A percentile compares a stretch with the other conserved stretches of the same genome.
Evolutionary conservation across 2,329 filamentous ascomycete species (phyloP).

Genomic region (Rhynchosporium secalis): DNA sequence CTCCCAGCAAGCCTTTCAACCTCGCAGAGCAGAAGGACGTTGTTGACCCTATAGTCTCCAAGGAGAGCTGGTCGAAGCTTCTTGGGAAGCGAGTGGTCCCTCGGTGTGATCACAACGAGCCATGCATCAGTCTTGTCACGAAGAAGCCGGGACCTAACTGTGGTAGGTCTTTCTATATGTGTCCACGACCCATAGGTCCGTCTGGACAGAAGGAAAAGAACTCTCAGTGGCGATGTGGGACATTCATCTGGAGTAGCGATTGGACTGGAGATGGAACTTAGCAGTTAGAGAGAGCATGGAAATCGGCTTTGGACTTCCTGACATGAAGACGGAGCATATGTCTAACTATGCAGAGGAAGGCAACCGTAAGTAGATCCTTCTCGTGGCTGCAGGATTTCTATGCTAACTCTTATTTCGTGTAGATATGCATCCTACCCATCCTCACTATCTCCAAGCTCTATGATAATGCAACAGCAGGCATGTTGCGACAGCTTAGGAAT

Average conservation of each 20-base stretch:
- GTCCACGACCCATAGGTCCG: conserved; percentile 74
- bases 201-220: conserved; percentile 81
- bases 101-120: conserved; percentile 83
- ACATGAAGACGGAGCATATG: background rate
- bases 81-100: conserved; percentile 74
- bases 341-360: background rate
- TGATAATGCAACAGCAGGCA: background rate
- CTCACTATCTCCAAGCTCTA: background rate
- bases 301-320: background rate
- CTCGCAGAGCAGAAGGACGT: conserved; percentile 40
- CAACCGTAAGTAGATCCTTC: background rate
- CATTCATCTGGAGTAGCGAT: conserved; percentile 61
- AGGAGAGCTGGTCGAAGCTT: conserved; percentile 83
- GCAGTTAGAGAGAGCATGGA: background rate
- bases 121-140: conserved; percentile 78
- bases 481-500: no score
- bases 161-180: conserved; percentile 68
- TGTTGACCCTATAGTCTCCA: conserved; percentile 69
- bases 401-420: background rate
- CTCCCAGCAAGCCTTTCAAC: conserved; percentile 19
- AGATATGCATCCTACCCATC: background rate
- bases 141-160: conserved; percentile 87
- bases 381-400: background rate
- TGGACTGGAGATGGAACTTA: conserved; percentile 25
- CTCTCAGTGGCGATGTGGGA: conserved; percentile 84